Base-by-base conservation (phyloP, 2,329 filamentous ascomycete species). In the Pseudogymnoascus sp. region DNA sequence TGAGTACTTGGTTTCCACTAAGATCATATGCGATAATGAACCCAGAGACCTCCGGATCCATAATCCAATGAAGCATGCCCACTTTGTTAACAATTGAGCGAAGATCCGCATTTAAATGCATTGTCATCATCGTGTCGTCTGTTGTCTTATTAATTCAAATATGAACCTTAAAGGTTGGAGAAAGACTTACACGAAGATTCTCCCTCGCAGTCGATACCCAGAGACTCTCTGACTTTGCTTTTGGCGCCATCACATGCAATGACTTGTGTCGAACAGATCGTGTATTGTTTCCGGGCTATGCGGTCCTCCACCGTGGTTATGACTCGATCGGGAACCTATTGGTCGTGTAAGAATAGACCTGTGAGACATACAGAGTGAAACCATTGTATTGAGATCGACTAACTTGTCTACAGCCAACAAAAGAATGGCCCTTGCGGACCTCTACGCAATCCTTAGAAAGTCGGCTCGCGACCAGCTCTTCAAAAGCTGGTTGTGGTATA, bases 101-200 rank as follows among this genome's bases (percentile, higher is more conserved):
- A 2, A 79, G 68, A 50, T 79, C 70, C 0, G 76, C 75, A 42
- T 77, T 77, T 65, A 79, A 75, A 44, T 79, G 77, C 13, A 79
- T 78, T 0, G 77, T 79, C 77, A 79, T 78, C 77, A 78, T 78
- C 0, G 76, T 78, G 62, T 78, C 76, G 38, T 76, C 75, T 77
- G 7, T 4, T 17, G 6, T n/a, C 15, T 26, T 15, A 33, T 65
- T 60, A 65, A 35, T 35, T 35, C 33, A 13, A 35, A 13, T 35
- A 35, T 35, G 2, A 35, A 35, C 10, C 10, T n/a, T 11, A 13
- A 35, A 35, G 33, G 10, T 11, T 5, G 13, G 10, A 19, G n/a
- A 2, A 9, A 15, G 19, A 68, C 73, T 70, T 65, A 75, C 76
- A 77, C 29, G 75, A 74, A 59, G 77, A 75, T 64, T 78, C 77